phyloP scores from a whole-genome alignment of 2,329 filamentous ascomycete species.

The Colletotrichum chrysophilum region DNA sequence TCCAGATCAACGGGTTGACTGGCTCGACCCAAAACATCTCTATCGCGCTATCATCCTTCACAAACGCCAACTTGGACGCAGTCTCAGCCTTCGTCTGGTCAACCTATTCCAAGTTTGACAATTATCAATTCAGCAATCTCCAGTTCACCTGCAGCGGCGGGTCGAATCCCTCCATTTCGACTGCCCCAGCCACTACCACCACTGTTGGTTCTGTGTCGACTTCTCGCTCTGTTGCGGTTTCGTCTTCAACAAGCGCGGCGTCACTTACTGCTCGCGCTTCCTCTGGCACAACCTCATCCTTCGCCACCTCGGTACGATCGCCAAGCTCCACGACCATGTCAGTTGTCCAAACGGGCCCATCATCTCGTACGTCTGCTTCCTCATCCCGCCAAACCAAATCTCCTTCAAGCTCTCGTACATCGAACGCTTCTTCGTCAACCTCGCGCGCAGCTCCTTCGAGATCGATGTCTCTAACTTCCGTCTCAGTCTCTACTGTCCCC shows the following conservation, averaged over 20 bases:
- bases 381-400: background rate
- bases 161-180: background rate
- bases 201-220: background rate
- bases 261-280: background rate
- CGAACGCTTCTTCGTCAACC: background rate
- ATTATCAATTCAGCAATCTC: slow-evolving; percentile 5
- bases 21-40: slow-evolving; percentile 55
- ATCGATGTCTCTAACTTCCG: background rate
- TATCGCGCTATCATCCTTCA: slow-evolving; percentile 46
- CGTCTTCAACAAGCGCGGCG: background rate
- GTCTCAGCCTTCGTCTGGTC: slow-evolving; percentile 17
- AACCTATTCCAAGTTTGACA: background rate
- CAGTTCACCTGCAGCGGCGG: background rate
- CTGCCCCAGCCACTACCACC: background rate
- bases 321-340: background rate
- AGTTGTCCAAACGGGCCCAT: background rate
- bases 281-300: background rate
- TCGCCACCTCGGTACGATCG: background rate
- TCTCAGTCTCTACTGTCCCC: background rate
- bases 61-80: background rate
- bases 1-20: slow-evolving; percentile 49
- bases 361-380: background rate
- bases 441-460: background rate
- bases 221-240: background rate
- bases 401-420: background rate